Conservation (phyloP, 2,329 filamentous ascomycete genomes). For the Penicillium rolfsii region DNA sequence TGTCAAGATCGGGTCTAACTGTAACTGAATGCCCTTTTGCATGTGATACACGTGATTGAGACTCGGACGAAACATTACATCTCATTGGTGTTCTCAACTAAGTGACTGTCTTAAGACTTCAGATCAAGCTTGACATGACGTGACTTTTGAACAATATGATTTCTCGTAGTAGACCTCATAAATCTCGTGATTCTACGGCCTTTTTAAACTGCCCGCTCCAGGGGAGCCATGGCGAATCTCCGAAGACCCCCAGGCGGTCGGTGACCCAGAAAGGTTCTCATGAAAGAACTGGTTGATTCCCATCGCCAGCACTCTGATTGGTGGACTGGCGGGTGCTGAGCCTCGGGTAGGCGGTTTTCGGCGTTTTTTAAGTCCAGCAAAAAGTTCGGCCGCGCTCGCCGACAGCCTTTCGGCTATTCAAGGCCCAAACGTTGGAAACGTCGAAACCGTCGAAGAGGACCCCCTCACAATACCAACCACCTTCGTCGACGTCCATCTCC, state of each 20-base stretch:
- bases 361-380: conserved; percentile 24
- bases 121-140: neutral
- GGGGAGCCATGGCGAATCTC: conserved; percentile 5
- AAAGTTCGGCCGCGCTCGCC: conserved; percentile 9
- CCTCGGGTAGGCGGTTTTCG: conserved; percentile 34
- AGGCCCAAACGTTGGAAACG: conserved; percentile 12
- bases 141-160: neutral
- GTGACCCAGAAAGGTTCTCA: conserved; percentile 14
- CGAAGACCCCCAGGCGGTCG: conserved; percentile 9
- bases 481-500: neutral
- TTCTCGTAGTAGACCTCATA: neutral
- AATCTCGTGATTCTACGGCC: neutral
- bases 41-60: conserved; percentile 9
- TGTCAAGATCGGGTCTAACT: conserved; percentile 14
- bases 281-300: conserved; percentile 23
- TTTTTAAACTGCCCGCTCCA: neutral
- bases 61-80: neutral
- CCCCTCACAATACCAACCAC: neutral
- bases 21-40: neutral
- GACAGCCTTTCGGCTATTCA: conserved; percentile 33
- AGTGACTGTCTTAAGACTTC: neutral
- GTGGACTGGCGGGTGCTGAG: conserved; percentile 11
- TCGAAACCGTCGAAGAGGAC: neutral
- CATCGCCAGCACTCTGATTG: conserved; percentile 35
- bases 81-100: neutral